Percentiles rank a stretch among this genome's conserved stretches.
phyloP scores from a whole-genome alignment of 1,284 basidiomycete genomes.

The Paramarasmius palmivorus region DNA sequence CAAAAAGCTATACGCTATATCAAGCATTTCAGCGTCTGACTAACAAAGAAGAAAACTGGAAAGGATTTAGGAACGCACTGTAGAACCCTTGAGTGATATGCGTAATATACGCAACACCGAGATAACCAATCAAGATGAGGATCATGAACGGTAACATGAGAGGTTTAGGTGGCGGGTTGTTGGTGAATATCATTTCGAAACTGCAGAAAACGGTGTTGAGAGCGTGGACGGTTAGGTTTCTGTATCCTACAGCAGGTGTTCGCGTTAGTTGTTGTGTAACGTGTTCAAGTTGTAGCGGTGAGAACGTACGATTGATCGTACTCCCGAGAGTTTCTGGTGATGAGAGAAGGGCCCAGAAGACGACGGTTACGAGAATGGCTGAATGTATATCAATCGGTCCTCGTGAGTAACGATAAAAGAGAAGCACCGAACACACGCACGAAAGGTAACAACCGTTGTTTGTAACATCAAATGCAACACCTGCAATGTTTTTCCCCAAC shows the following conservation, averaged over 20 bases:
- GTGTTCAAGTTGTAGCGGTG: neutral
- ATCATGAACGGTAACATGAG: constrained; percentile 46
- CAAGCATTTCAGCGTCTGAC: neutral
- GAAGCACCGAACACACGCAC: constrained; percentile 39
- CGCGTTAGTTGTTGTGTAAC: too few relatives aligned
- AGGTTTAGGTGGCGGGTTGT: constrained; percentile 55
- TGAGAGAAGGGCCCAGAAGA: constrained; percentile 65
- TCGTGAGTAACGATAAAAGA: neutral
- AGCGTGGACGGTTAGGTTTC: too few relatives aligned
- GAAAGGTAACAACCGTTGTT: constrained; percentile 56
- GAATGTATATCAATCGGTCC: neutral
- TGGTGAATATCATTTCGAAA: constrained; percentile 61
- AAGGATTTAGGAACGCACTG: constrained; percentile 48
- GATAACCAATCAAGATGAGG: constrained; percentile 55
- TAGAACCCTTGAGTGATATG: constrained; percentile 60
- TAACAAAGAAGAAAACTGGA: neutral
- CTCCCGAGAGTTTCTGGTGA: constrained; percentile 41
- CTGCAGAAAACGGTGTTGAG: constrained; percentile 40
- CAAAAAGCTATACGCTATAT: constrained; percentile 38
- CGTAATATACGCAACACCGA: constrained; percentile 69
- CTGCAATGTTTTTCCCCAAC: constrained; percentile 57
- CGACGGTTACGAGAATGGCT: constrained; percentile 69
- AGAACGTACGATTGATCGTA: constrained; percentile 34
- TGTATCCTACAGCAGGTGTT: too few relatives aligned
- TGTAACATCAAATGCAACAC: constrained; percentile 56